phyloP scores from a whole-genome alignment of 805 yeast genomes.

The Candida ulmi region DNA sequence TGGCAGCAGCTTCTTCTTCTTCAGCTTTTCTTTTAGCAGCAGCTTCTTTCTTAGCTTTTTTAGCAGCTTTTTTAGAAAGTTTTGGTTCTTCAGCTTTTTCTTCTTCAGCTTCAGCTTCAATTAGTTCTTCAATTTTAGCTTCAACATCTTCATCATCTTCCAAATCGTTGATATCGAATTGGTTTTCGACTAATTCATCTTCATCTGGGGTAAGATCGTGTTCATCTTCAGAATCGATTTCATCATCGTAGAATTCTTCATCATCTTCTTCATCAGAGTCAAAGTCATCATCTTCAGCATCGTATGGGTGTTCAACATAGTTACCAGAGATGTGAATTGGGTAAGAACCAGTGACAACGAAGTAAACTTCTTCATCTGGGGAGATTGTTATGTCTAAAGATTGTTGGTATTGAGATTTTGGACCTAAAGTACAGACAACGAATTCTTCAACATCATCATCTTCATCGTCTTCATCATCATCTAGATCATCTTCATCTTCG shows the following conservation, averaged over 20 bases:
- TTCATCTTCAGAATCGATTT: conserved; percentile 45
- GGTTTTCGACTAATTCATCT: conserved; percentile 49
- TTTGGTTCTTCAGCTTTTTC: conserved; percentile 24
- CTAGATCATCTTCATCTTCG: conserved; percentile 30
- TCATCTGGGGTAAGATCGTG: conserved; percentile 73
- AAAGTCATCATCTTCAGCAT: conserved; percentile 48
- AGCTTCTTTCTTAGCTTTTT: conserved; percentile 20
- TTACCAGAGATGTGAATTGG: conserved; percentile 91
- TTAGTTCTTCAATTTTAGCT: conserved; percentile 67
- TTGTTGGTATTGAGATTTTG: conserved; percentile 82
- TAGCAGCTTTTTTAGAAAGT: conserved; percentile 24
- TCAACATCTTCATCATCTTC: conserved; percentile 62
- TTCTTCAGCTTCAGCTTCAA: conserved; percentile 51
- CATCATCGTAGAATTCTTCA: conserved; percentile 33
- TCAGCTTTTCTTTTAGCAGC: conserved; percentile 28
- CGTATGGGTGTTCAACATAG: conserved; percentile 93
- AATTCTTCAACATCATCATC: conserved; percentile 78
- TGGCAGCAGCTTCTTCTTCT: conserved; percentile 24
- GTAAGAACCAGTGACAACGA: conserved; percentile 94
- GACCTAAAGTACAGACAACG: conserved; percentile 85
- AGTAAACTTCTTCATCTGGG: conserved; percentile 91
- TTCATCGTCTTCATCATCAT: conserved; percentile 36
- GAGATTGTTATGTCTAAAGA: conserved; percentile 82
- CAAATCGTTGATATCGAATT: conserved; percentile 39
- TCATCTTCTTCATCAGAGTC: conserved; percentile 35